Conservation (phyloP, 192 early-diverging fungal genomes). For the Entomortierella chlamydospora region DNA sequence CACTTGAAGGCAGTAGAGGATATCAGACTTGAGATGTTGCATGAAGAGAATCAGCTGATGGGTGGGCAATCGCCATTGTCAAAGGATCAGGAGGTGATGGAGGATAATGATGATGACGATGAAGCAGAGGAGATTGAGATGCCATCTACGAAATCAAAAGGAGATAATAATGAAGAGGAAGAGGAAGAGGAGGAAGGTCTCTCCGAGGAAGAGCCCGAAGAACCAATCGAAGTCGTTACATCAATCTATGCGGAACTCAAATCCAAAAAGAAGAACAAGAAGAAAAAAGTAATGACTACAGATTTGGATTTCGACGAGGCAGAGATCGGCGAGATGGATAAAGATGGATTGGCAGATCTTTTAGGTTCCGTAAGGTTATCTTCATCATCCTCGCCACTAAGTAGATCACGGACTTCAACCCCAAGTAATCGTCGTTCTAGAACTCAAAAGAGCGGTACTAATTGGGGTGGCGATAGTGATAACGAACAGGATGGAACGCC, state of each 20-base stretch:
- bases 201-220: conserved; percentile 63
- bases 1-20: conserved; percentile 84
- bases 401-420: conserved; percentile 31
- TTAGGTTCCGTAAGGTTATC: conserved; percentile 39
- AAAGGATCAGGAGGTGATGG: not conserved
- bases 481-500: conserved; percentile 51
- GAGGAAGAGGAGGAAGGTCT: too few species aligned
- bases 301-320: conserved; percentile 26
- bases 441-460: not conserved
- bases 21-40: conserved; percentile 80
- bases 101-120: conserved; percentile 26
- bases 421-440: conserved; percentile 24
- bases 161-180: not conserved
- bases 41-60: conserved; percentile 66
- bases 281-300: conserved; percentile 58
- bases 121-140: conserved; percentile 36
- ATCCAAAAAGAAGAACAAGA: conserved; percentile 63
- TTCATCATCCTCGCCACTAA: conserved; percentile 37
- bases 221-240: conserved; percentile 18
- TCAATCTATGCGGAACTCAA: conserved; percentile 29
- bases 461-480: conserved; percentile 41
- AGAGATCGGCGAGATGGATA: conserved; percentile 36
- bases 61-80: not conserved
- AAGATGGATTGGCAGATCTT: conserved; percentile 42
- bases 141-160: conserved; percentile 4